Evolutionary conservation across 2,329 filamentous ascomycete genomes (phyloP).

Genomic region (Neofusicoccum umdonicola): DNA sequence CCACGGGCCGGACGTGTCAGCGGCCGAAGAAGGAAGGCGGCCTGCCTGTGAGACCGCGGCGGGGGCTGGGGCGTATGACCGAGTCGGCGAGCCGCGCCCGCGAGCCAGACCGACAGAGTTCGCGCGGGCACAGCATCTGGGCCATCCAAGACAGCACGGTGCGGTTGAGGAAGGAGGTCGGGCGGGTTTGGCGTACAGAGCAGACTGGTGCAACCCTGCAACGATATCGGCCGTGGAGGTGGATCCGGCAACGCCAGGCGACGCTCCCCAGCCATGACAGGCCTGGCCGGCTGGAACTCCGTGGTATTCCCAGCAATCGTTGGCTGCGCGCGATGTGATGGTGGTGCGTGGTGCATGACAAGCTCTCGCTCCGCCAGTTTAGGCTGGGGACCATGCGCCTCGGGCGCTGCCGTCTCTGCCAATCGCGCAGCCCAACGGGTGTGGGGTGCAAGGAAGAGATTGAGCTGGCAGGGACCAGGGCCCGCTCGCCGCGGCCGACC

Average conservation of each 20-base stretch:
- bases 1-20: constrained; percentile 7
- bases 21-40: constrained; percentile 8
- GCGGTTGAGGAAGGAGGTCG: constrained; percentile 17
- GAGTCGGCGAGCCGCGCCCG: neutral
- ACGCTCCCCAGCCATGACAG: constrained; percentile 19
- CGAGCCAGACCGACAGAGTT: constrained; percentile 6
- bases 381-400: constrained; percentile 17
- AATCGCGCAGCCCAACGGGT: constrained; percentile 15
- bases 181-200: constrained; percentile 7
- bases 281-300: neutral
- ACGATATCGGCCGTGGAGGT: constrained; percentile 15
- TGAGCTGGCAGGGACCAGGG: constrained; percentile 15
- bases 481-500: neutral
- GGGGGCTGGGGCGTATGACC: neutral
- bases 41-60: neutral
- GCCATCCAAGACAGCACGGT: constrained; percentile 5
- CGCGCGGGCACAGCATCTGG: constrained; percentile 12
- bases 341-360: constrained; percentile 29
- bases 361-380: constrained; percentile 28
- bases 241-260: constrained; percentile 33
- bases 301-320: neutral
- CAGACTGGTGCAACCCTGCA: constrained; percentile 7
- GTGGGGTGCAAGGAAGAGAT: constrained; percentile 15
- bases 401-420: constrained; percentile 17
- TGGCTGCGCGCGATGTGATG: constrained; percentile 14